phyloP scores from a whole-genome alignment of 768 basidiomycete genomes.

The Leccinum fibrillosum region DNA sequence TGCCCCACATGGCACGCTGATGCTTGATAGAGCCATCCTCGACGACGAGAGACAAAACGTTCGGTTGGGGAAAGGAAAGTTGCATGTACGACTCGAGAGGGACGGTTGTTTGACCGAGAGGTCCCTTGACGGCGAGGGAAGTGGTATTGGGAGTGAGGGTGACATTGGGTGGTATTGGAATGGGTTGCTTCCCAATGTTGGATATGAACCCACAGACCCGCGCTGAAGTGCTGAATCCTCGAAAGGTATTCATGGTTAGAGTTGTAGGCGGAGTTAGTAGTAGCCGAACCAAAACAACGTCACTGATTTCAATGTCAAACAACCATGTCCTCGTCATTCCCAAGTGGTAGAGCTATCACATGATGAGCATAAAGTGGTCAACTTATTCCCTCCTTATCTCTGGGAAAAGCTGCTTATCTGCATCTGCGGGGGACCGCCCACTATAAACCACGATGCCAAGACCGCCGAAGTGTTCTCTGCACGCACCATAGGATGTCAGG shows the following conservation, averaged over 20 bases:
- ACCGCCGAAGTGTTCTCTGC: too few relatives aligned
- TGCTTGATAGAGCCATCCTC: constrained; percentile 65
- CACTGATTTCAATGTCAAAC: background rate
- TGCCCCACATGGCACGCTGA: constrained; percentile 94
- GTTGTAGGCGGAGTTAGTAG: background rate
- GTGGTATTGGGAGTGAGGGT: constrained; percentile 34
- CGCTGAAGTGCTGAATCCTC: constrained; percentile 49
- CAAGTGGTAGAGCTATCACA: background rate
- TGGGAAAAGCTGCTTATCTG: background rate
- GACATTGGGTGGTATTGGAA: constrained; percentile 51
- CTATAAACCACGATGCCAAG: background rate
- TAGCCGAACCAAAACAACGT: background rate
- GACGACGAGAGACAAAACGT: constrained; percentile 37
- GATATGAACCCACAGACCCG: constrained; percentile 48
- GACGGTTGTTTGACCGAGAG: constrained; percentile 49
- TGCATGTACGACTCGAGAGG: constrained; percentile 47
- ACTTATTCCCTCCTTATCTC: background rate
- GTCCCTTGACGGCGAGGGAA: constrained; percentile 55
- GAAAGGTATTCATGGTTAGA: constrained; percentile 21
- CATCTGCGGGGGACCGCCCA: background rate
- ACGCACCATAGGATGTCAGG: background rate
- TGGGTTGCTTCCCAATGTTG: constrained; percentile 60
- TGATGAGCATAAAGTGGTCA: background rate
- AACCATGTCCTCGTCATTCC: background rate
- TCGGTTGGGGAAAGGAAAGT: constrained; percentile 32